These are phyloP conservation scores for Lactifluus piperatus DNA, from an alignment of 768 basidiomycete species.

Conservation along the genomic window DNA sequence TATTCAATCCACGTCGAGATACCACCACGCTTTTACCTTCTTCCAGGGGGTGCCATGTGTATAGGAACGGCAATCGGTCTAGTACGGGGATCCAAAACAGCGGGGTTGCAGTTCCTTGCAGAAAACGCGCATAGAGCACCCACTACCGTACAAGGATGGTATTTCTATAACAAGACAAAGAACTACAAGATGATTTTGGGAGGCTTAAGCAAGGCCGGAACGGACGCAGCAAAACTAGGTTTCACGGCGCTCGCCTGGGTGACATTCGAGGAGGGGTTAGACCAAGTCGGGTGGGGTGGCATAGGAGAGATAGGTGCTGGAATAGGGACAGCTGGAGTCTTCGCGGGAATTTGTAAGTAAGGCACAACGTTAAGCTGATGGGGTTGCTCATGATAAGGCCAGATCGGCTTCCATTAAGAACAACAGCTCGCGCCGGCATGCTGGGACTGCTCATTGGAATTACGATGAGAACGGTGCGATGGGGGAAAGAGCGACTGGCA, in stretches of 20 bases:
- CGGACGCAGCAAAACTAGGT: constrained; percentile 46
- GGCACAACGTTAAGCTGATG: constrained; percentile 6
- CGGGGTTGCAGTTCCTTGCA: constrained; percentile 78
- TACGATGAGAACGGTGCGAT: constrained; percentile 35
- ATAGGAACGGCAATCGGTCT: constrained; percentile 64
- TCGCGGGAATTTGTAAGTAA: constrained; percentile 46
- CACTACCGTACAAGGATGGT: constrained; percentile 84
- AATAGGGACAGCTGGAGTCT: constrained; percentile 49
- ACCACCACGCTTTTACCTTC: constrained; percentile 49
- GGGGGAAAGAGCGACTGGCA: constrained; percentile 25
- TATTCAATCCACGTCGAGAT: constrained; percentile 34
- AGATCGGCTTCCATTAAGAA: constrained; percentile 20
- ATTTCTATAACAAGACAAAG: constrained; percentile 94
- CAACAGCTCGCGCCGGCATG: constrained; percentile 24
- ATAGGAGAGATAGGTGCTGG: constrained; percentile 56
- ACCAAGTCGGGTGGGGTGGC: constrained; percentile 30
- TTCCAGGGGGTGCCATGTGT: constrained; percentile 51
- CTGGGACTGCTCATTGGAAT: constrained; percentile 54
- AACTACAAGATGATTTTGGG: constrained; percentile 79
- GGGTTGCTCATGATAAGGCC: constrained; percentile 1
- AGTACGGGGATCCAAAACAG: constrained; percentile 59
- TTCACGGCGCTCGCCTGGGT: constrained; percentile 41
- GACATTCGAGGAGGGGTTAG: constrained; percentile 38
- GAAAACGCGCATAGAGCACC: constrained; percentile 88
- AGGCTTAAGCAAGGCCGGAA: constrained; percentile 57